Evolutionary conservation across 2,329 filamentous ascomycete genomes (phyloP).

Genomic region (Zymoseptoria passerinii): DNA sequence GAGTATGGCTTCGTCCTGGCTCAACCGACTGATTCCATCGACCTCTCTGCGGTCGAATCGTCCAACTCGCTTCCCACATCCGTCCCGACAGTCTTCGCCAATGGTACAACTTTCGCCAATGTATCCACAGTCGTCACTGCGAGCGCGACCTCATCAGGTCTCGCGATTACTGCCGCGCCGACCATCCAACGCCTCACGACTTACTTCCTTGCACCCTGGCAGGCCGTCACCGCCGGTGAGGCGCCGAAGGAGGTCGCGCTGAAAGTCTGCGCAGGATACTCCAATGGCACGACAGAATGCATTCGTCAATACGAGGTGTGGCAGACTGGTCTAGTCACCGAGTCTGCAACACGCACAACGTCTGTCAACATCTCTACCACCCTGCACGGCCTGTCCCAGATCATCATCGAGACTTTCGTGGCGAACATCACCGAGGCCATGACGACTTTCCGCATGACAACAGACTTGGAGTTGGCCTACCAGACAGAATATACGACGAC

Average conservation of each 20-base stretch:
- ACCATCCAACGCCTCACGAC: conserved; percentile 34
- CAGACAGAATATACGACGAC: conserved; percentile 30
- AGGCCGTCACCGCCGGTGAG: conserved; percentile 33
- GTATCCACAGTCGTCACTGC: neutral
- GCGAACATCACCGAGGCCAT: conserved; percentile 32
- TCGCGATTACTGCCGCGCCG: conserved; percentile 32
- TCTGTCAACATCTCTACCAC: conserved; percentile 35
- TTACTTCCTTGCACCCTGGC: conserved; percentile 39
- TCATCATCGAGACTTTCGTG: conserved; percentile 34
- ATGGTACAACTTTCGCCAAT: neutral
- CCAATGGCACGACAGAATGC: conserved; percentile 33
- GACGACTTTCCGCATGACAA: conserved; percentile 34
- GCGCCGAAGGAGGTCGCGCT: conserved; percentile 34
- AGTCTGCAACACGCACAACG: conserved; percentile 29
- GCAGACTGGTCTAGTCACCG: conserved; percentile 34
- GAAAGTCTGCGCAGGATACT: conserved; percentile 34
- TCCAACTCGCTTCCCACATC: conserved; percentile 5
- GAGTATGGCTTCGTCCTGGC: conserved; percentile 37
- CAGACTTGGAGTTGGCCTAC: conserved; percentile 32
- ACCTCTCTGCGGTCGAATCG: conserved; percentile 11
- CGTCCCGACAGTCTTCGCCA: conserved; percentile 4
- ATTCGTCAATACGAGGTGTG: conserved; percentile 36
- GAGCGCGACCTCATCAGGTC: conserved; percentile 3
- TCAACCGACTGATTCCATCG: conserved; percentile 25
- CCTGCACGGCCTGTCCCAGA: conserved; percentile 27